Evolutionary conservation across 208 protist genomes (phyloP).

Genomic region (Tritrichomonas foetus): DNA sequence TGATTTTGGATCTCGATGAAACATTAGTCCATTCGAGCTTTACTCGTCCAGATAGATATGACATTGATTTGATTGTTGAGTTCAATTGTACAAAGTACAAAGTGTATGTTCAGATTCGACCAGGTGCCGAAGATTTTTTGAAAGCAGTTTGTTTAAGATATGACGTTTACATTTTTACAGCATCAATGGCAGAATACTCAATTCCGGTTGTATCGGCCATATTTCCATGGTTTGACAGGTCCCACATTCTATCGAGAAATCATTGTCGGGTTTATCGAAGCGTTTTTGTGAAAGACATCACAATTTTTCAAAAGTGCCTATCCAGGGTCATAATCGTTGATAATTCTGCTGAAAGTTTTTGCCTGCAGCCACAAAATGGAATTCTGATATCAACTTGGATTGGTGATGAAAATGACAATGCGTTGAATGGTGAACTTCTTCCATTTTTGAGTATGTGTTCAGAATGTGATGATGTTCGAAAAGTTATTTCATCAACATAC

Average conservation of each 20-base stretch:
- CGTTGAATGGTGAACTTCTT: not conserved
- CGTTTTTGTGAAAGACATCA: not conserved
- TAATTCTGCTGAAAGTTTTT: not conserved
- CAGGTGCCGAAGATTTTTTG: conserved; percentile 18
- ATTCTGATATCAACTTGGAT: not conserved
- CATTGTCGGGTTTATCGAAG: not conserved
- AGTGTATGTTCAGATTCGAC: not conserved
- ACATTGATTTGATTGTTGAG: not conserved
- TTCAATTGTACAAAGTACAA: not conserved
- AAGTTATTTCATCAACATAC: too few species aligned
- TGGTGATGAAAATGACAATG: not conserved
- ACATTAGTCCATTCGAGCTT: not conserved
- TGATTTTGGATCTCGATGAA: conserved; percentile 20
- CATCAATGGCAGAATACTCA: not conserved
- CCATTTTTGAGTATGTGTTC: not conserved
- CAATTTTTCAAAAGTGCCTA: not conserved
- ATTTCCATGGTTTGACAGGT: not conserved
- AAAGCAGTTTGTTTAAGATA: not conserved
- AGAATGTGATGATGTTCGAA: not conserved
- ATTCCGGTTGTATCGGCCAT: not conserved
- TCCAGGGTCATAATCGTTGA: not conserved
- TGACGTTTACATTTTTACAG: conserved; percentile 10
- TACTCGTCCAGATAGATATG: not conserved
- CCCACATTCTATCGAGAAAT: not conserved
- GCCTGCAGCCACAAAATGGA: not conserved